Percentiles rank a stretch among this genome's conserved stretches.
Evolutionary conservation across 2,329 filamentous ascomycete species (phyloP).

Genomic region (Alternaria triticimaculans): DNA sequence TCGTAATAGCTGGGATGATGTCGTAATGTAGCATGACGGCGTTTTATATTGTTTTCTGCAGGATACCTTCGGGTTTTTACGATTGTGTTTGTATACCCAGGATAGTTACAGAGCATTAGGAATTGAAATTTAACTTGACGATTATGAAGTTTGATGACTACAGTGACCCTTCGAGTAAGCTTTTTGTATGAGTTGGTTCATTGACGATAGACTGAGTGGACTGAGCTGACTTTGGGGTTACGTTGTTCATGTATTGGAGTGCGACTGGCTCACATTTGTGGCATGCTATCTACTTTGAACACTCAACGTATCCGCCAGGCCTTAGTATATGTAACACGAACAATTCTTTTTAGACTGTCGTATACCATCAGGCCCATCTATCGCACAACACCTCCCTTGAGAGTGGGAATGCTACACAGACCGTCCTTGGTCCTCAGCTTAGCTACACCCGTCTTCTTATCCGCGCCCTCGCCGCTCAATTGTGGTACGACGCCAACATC

Average conservation of each 20-base stretch:
- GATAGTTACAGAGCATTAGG: conserved; percentile 10
- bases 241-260: not conserved
- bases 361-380: conserved; percentile 53
- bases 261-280: not conserved
- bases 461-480: conserved; percentile 71
- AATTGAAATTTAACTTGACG: conserved; percentile 11
- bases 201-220: not conserved
- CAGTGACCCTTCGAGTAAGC: not conserved
- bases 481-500: conserved; percentile 79
- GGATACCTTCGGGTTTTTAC: conserved; percentile 5
- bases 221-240: not conserved
- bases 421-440: conserved; percentile 80
- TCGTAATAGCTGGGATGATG: conserved; percentile 1
- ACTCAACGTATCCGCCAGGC: not conserved
- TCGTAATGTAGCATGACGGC: conserved; percentile 6
- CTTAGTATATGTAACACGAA: not conserved
- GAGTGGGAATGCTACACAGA: conserved; percentile 79
- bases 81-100: conserved; percentile 14
- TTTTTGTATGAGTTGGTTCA: not conserved
- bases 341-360: not conserved
- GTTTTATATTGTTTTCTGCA: conserved; percentile 2
- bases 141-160: not conserved
- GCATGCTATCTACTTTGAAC: not conserved
- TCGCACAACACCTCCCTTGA: conserved; percentile 83
- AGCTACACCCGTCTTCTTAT: conserved; percentile 61